Evolutionary conservation across 768 basidiomycete genomes (phyloP).

Genomic region (Crassisporium funariophilum): DNA sequence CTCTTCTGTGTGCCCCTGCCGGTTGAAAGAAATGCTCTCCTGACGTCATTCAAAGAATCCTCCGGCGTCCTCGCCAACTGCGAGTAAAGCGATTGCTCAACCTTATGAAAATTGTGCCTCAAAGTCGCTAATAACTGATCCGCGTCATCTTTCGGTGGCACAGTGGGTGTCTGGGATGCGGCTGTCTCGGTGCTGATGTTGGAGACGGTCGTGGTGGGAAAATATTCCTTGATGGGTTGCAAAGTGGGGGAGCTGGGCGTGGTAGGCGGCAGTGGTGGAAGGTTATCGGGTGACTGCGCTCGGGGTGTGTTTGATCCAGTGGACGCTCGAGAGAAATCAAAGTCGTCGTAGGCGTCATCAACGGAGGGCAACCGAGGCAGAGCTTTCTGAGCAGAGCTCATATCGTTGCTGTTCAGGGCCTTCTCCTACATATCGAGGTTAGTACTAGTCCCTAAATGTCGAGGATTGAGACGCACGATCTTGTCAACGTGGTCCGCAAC

Average conservation of each 20-base stretch:
- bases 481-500: slow-evolving; percentile 61
- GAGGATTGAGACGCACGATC: slow-evolving; percentile 43
- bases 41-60: slow-evolving; percentile 59
- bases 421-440: slow-evolving; percentile 43
- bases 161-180: slow-evolving; percentile 14
- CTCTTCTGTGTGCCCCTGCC: slow-evolving; percentile 57
- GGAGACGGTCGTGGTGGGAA: not conserved
- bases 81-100: slow-evolving; percentile 60
- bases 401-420: slow-evolving; percentile 30
- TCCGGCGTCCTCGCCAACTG: slow-evolving; percentile 52
- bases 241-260: slow-evolving; percentile 15
- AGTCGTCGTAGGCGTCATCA: slow-evolving; percentile 52
- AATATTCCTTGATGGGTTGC: not conserved
- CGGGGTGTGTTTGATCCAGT: slow-evolving; percentile 18
- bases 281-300: slow-evolving; percentile 7
- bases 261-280: slow-evolving; percentile 23
- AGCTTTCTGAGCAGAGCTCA: slow-evolving; percentile 41
- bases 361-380: slow-evolving; percentile 61
- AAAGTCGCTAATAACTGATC: slow-evolving; percentile 47
- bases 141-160: slow-evolving; percentile 32
- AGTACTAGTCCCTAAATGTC: not conserved
- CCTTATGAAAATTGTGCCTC: slow-evolving; percentile 56
- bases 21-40: slow-evolving; percentile 55
- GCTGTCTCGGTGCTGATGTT: slow-evolving; percentile 13
- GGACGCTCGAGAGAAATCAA: slow-evolving; percentile 7